Percentiles rank a stretch among this genome's conserved stretches.
Evolutionary conservation across 192 early-diverging fungal species (phyloP).

Genomic region (Globomyces pollinis-pini): DNA sequence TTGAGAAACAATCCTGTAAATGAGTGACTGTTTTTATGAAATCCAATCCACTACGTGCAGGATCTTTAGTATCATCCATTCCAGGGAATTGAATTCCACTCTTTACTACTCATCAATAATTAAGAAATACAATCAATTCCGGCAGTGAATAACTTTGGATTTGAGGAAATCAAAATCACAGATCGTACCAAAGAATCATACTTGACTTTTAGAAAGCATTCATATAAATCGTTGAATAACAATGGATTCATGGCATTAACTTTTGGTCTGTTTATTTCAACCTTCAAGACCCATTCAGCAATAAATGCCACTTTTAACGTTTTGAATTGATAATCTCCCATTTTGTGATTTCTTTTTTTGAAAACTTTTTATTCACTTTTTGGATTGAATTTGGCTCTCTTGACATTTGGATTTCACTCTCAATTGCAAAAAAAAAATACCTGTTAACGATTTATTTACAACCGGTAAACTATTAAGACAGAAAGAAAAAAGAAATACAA

Average conservation of each 20-base stretch:
- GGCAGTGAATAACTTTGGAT: slow-evolving; percentile 70
- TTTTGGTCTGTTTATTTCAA: slow-evolving; percentile 78
- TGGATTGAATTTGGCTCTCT: too few relatives aligned
- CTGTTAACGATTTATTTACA: too few relatives aligned
- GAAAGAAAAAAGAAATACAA: too few relatives aligned
- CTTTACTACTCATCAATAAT: slow-evolving; percentile 9
- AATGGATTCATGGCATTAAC: slow-evolving; percentile 73
- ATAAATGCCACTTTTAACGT: neutral
- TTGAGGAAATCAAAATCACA: slow-evolving; percentile 69
- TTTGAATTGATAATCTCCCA: too few relatives aligned
- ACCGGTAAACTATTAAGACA: too few relatives aligned
- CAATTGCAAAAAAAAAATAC: too few relatives aligned
- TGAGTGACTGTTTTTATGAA: slow-evolving; percentile 20
- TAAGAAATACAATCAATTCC: slow-evolving; percentile 84
- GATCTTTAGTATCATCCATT: slow-evolving; percentile 14
- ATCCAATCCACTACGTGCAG: slow-evolving; percentile 24
- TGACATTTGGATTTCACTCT: too few relatives aligned
- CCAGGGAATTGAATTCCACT: neutral
- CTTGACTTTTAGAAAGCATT: slow-evolving; percentile 51
- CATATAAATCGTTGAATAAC: slow-evolving; percentile 61
- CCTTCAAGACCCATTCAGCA: slow-evolving; percentile 57
- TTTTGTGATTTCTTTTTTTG: too few relatives aligned
- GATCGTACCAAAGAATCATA: slow-evolving; percentile 61
- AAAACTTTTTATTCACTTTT: too few relatives aligned
- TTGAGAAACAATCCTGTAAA: slow-evolving; percentile 48